phyloP scores from a whole-genome alignment of 108 stramenopile genomes.

The Nannochloropsis salina region DNA sequence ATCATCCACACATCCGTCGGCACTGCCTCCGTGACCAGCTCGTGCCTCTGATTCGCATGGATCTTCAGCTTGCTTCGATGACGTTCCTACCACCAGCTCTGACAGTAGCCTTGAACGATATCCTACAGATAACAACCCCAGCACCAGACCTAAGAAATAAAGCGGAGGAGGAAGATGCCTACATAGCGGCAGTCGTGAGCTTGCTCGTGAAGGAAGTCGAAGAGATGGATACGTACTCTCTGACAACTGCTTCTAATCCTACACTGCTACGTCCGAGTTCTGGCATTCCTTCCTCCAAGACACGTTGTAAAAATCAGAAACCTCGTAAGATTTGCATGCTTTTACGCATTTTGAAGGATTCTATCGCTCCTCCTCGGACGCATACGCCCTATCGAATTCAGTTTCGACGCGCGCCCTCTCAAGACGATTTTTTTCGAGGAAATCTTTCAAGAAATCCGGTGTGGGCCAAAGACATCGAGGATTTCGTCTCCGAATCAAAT shows the following conservation, averaged over 20 bases:
- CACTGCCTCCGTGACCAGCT: neutral
- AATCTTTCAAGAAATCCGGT: slow-evolving; percentile 45
- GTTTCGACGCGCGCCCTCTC: slow-evolving; percentile 53
- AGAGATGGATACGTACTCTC: neutral
- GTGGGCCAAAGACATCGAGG: slow-evolving; percentile 32
- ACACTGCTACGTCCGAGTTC: neutral
- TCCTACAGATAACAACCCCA: neutral
- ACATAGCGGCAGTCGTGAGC: neutral
- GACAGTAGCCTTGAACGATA: neutral
- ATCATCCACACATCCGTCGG: neutral
- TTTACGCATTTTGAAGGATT: neutral
- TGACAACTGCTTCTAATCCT: neutral
- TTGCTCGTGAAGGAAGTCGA: neutral
- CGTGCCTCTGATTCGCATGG: neutral
- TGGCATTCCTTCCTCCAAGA: neutral
- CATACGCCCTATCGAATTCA: slow-evolving; percentile 48
- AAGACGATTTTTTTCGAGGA: slow-evolving; percentile 56
- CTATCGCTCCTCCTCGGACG: slow-evolving; percentile 43
- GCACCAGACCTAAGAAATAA: neutral
- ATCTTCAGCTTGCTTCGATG: neutral
- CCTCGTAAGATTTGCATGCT: too few species aligned
- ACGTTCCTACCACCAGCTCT: neutral
- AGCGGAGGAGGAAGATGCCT: neutral
- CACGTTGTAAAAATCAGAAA: neutral
- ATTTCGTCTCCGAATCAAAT: too few species aligned